Evolutionary conservation across 2,329 filamentous ascomycete genomes (phyloP).

Genomic region (Phyllosticta citrichinensis): DNA sequence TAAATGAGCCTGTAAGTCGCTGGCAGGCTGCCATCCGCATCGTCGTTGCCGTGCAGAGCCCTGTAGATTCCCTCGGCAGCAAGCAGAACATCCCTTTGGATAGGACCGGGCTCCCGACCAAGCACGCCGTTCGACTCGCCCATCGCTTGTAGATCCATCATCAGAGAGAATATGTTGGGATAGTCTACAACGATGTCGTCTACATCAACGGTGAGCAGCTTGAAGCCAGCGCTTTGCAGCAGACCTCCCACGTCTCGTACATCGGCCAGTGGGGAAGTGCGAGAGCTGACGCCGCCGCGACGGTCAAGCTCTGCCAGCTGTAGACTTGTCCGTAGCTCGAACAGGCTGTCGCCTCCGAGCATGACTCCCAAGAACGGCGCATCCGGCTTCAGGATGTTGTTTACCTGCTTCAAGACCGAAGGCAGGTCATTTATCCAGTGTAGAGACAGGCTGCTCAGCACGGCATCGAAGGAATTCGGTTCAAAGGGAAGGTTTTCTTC

Average conservation of each 20-base stretch:
- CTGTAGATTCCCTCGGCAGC: conserved; percentile 84
- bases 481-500: conserved; percentile 69
- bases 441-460: conserved; percentile 78
- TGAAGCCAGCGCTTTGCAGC: conserved; percentile 80
- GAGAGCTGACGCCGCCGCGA: conserved; percentile 81
- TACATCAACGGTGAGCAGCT: conserved; percentile 90
- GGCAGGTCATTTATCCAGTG: conserved; percentile 99
- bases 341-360: conserved; percentile 90
- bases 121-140: conserved; percentile 86
- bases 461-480: conserved; percentile 72
- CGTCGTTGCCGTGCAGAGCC: conserved; percentile 67
- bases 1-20: conserved; percentile 94
- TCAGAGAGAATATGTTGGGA: conserved; percentile 77
- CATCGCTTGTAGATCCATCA: conserved; percentile 94
- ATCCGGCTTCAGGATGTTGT: conserved; percentile 80
- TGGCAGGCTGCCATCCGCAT: conserved; percentile 47
- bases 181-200: conserved; percentile 97
- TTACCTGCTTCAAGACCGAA: conserved; percentile 72
- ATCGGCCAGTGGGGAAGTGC: conserved; percentile 84
- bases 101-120: conserved; percentile 65
- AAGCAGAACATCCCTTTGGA: conserved; percentile 73
- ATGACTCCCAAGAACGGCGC: conserved; percentile 89
- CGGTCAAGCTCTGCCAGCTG: conserved; percentile 88
- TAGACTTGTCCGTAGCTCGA: conserved; percentile 82
- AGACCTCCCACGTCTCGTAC: conserved; percentile 84